A percentile compares a stretch with the other conserved stretches of the same genome.
Evolutionary conservation across 2,329 filamentous ascomycete genomes (phyloP).

Genomic region (Aspergillus ochraceoroseus): DNA sequence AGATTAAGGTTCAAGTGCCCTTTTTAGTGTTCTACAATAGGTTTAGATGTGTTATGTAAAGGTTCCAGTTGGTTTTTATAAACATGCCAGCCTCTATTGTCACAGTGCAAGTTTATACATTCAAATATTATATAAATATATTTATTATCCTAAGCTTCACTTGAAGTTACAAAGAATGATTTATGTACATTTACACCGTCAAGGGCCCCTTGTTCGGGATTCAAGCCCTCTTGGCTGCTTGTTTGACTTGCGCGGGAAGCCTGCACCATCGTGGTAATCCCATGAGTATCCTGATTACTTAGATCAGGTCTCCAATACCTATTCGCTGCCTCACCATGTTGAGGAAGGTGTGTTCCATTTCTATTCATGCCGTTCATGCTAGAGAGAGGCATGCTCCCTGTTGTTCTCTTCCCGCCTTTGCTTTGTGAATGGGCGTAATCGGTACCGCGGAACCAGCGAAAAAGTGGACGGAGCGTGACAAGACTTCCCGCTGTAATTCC

Average conservation of each 20-base stretch:
- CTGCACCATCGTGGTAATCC: conserved; percentile 29
- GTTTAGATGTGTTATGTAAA: too few species aligned
- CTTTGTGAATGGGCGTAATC: conserved; percentile 25
- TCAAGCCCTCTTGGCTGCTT: conserved; percentile 34
- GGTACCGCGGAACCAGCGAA: conserved; percentile 38
- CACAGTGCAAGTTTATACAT: too few species aligned
- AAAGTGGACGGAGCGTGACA: conserved; percentile 48
- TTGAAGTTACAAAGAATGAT: conserved; percentile 31
- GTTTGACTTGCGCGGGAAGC: conserved; percentile 26
- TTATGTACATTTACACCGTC: conserved; percentile 35
- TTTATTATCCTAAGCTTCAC: conserved; percentile 16
- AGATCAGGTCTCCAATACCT: conserved; percentile 33
- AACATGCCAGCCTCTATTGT: too few species aligned
- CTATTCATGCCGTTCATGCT: conserved; percentile 23
- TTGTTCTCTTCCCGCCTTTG: conserved; percentile 25
- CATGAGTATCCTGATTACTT: conserved; percentile 24
- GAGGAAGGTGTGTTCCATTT: conserved; percentile 14
- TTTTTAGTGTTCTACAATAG: too few species aligned
- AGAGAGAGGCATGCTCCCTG: conserved; percentile 30
- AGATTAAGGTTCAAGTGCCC: too few species aligned
- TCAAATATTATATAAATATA: conserved; percentile 5
- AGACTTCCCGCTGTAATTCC: conserved; percentile 47
- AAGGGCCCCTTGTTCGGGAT: conserved; percentile 25
- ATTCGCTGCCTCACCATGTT: conserved; percentile 19
- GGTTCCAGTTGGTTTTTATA: too few species aligned